Evolutionary conservation across 306 rosid species (phyloP).

Genomic region (Geum urbanum): DNA sequence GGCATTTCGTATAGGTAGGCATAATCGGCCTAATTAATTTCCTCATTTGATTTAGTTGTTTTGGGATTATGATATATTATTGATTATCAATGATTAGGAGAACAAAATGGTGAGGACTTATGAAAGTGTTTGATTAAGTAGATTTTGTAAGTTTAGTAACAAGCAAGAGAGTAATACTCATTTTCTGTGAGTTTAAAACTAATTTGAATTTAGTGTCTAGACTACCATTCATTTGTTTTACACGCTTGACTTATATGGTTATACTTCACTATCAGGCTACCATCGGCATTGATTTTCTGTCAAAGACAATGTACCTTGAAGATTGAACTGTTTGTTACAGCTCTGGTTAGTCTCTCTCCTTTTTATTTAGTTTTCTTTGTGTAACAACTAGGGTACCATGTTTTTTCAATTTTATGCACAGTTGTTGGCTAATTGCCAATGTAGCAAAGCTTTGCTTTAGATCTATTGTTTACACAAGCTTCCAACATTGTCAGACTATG

Average conservation of each 20-base stretch:
- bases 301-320: constrained; percentile 65
- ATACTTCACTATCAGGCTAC: constrained; percentile 39
- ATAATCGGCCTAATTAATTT: too few species aligned
- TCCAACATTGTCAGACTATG: background rate
- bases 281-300: constrained; percentile 50
- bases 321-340: constrained; percentile 54
- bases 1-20: too few species aligned
- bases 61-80: too few species aligned
- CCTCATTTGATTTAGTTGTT: too few species aligned
- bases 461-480: background rate
- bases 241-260: background rate
- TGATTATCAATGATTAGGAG: too few species aligned
- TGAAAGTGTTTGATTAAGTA: background rate
- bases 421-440: background rate
- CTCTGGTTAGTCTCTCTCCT: constrained; percentile 39
- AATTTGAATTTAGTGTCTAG: background rate
- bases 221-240: background rate
- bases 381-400: background rate
- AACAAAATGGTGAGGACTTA: background rate
- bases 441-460: background rate
- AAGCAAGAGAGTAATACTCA: background rate
- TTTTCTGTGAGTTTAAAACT: background rate
- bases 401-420: background rate
- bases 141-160: background rate
- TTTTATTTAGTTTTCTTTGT: background rate